phyloP scores from a whole-genome alignment of 768 basidiomycete genomes.

The Lenzites betulinus region DNA sequence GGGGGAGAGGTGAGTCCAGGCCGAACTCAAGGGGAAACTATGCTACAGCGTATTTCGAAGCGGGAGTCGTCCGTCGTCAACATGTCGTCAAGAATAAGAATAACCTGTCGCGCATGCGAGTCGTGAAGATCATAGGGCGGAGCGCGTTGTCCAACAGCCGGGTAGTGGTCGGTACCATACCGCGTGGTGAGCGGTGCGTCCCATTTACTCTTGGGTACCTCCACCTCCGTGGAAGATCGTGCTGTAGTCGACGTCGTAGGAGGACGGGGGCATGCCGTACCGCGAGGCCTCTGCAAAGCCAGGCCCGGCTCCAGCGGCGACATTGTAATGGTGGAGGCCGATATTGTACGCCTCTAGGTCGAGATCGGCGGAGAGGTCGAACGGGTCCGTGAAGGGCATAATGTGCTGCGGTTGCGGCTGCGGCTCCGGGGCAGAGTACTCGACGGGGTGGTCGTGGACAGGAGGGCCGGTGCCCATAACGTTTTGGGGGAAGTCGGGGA shows the following conservation, averaged over 20 bases:
- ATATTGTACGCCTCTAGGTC: constrained; percentile 28
- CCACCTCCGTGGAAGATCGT: constrained; percentile 20
- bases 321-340: constrained; percentile 27
- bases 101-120: constrained; percentile 12
- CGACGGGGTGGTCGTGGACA: neutral
- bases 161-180: neutral
- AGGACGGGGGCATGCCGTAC: constrained; percentile 23
- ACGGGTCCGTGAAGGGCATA: neutral
- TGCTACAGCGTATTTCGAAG: constrained; percentile 14
- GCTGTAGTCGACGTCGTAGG: constrained; percentile 26
- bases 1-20: constrained; percentile 13
- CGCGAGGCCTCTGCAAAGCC: constrained; percentile 7
- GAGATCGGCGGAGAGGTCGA: constrained; percentile 22
- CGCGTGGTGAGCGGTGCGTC: neutral
- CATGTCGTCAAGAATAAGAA: constrained; percentile 12
- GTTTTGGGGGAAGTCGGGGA: constrained; percentile 23
- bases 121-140: constrained; percentile 11
- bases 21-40: constrained; percentile 3
- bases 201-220: constrained; percentile 1
- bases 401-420: neutral
- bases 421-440: constrained; percentile 1
- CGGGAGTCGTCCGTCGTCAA: constrained; percentile 13
- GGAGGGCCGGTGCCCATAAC: constrained; percentile 9
- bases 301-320: constrained; percentile 5
- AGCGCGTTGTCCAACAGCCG: neutral